Conservation (phyloP, 768 basidiomycete species). For the Russula foetens region DNA sequence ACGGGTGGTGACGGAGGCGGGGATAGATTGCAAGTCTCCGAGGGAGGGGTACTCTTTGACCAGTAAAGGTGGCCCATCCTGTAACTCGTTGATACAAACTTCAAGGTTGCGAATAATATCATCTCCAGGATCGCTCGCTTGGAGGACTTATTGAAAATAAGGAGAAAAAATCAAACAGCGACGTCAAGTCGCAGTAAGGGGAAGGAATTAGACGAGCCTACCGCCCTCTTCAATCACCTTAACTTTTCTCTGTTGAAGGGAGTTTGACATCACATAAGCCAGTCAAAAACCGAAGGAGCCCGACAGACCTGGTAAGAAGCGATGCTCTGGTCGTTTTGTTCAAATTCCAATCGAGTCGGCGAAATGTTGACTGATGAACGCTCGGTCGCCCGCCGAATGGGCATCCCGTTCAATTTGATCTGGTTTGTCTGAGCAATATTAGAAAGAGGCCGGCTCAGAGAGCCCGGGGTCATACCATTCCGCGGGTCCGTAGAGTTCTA, state of each 20-base stretch:
- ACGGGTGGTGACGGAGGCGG: background rate
- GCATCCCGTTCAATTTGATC: slow-evolving; percentile 11
- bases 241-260: slow-evolving; percentile 8
- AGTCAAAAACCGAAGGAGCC: slow-evolving; percentile 8
- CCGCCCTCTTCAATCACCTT: slow-evolving; percentile 17
- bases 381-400: background rate
- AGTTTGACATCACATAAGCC: background rate
- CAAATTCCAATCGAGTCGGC: slow-evolving; percentile 19
- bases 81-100: background rate
- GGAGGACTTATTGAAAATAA: slow-evolving; percentile 4
- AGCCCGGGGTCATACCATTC: background rate
- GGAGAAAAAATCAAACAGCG: background rate
- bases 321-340: background rate
- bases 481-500: slow-evolving; percentile 3
- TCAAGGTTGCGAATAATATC: slow-evolving; percentile 13
- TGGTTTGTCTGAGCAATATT: background rate
- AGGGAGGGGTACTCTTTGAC: slow-evolving; percentile 9
- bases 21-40: background rate
- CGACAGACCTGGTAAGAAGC: slow-evolving; percentile 17
- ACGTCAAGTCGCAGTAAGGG: slow-evolving; percentile 15
- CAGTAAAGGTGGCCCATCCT: slow-evolving; percentile 11
- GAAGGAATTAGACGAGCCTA: background rate
- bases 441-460: background rate
- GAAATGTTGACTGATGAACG: slow-evolving; percentile 12
- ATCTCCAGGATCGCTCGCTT: slow-evolving; percentile 19